Evolutionary conservation across 73 alveolate genomes (phyloP).

Genomic region (Tetrahymena elliotti): DNA sequence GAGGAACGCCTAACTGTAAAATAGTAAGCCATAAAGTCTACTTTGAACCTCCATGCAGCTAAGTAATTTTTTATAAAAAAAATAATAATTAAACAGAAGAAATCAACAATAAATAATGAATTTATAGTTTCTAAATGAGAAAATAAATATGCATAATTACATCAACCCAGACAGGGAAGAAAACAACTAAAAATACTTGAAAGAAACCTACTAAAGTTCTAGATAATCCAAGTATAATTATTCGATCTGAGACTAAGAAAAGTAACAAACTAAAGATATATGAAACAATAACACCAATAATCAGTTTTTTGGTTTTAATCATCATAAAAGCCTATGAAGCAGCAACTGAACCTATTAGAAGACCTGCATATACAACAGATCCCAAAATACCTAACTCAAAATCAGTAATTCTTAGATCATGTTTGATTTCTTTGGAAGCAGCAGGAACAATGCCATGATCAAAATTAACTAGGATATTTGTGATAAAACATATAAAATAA

Average conservation of each 20-base stretch:
- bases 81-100: background rate
- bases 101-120: background rate
- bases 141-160: background rate
- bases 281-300: slow-evolving; percentile 1
- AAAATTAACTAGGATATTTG: slow-evolving; percentile 75
- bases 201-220: slow-evolving; percentile 59
- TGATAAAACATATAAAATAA: background rate
- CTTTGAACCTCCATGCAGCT: slow-evolving; percentile 13
- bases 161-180: slow-evolving; percentile 73
- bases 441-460: slow-evolving; percentile 97
- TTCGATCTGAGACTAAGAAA: slow-evolving; percentile 33
- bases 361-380: slow-evolving; percentile 43
- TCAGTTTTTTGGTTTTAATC: slow-evolving; percentile 8
- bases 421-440: slow-evolving; percentile 70
- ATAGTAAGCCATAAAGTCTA: slow-evolving; percentile 37
- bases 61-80: background rate
- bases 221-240: slow-evolving; percentile 36
- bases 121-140: background rate
- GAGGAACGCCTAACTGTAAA: slow-evolving; percentile 31
- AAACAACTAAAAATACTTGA: slow-evolving; percentile 53
- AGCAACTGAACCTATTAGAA: slow-evolving; percentile 20
- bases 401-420: slow-evolving; percentile 64
- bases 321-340: slow-evolving; percentile 15
- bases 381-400: slow-evolving; percentile 35
- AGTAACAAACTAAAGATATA: slow-evolving; percentile 21